Evolutionary conservation across 1,139 yeast species (phyloP).

Genomic region (Scheffersomyces parashehatae): DNA sequence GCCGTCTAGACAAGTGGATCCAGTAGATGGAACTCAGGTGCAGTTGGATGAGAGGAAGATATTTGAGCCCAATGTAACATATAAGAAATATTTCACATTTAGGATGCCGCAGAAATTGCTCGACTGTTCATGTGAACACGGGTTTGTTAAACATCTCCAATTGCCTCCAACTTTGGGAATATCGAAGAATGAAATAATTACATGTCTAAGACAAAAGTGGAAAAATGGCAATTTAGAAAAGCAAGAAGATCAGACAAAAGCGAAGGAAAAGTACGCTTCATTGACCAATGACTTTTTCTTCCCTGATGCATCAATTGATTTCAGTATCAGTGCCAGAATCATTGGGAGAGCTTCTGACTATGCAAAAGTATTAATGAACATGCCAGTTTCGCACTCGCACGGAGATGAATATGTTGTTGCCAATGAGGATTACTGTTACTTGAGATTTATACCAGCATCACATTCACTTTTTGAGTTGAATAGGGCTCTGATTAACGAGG

Average conservation of each 20-base stretch:
- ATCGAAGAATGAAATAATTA: conserved; percentile 27
- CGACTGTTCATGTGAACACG: conserved; percentile 39
- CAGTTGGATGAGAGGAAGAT: conserved; percentile 29
- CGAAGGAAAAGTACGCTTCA: conserved; percentile 20
- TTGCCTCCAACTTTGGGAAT: conserved; percentile 39
- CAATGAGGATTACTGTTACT: conserved; percentile 32
- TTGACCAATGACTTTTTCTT: conserved; percentile 33
- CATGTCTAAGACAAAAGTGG: conserved; percentile 31
- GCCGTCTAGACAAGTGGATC: conserved; percentile 25
- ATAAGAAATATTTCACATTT: conserved; percentile 44
- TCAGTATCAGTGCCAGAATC: conserved; percentile 37
- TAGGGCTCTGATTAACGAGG: conserved; percentile 33
- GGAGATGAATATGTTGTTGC: conserved; percentile 40
- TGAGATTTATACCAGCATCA: conserved; percentile 26
- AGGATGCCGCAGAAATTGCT: conserved; percentile 38
- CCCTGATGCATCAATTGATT: conserved; percentile 33
- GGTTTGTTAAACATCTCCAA: conserved; percentile 36
- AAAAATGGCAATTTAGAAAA: conserved; percentile 14
- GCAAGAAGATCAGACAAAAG: conserved; percentile 7
- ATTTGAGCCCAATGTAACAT: conserved; percentile 33
- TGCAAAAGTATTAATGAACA: conserved; percentile 15
- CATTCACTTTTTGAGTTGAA: conserved; percentile 29
- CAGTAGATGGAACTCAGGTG: conserved; percentile 30
- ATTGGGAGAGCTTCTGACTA: conserved; percentile 38
- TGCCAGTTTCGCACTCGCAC: conserved; percentile 14